Evolutionary conservation across 768 basidiomycete species (phyloP), one percentile per base, ranked within the genome.

Genomic region (Strobilomyces confusus): DNA sequence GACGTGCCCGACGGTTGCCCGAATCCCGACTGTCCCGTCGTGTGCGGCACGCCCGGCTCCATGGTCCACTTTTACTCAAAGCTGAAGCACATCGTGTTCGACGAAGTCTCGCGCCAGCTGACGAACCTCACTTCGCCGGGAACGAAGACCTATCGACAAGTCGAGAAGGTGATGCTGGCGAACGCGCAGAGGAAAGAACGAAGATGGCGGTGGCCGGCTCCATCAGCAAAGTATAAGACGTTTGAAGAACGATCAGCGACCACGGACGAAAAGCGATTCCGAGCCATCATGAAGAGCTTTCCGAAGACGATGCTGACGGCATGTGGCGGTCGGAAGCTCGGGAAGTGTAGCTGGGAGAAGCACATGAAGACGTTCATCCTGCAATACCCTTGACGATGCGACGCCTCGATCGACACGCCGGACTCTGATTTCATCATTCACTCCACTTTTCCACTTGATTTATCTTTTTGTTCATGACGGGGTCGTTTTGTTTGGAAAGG

Each of bases 41-140:
- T 89, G 30, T 90, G 88, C 57, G 87, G 89, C 62, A 90, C 88
- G 6, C 86, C 89, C n/a, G 87, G 88, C 11, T 89, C 87, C 3
- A 69, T 91, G 58, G 78, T 86, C 11, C 86, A 89, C 69, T 86
- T 81, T 70, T 89, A 76, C 68, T 46, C 71, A 9, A 73, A 59
- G 26, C 73, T 89, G 19, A 62, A 69, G 32, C 67, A 60, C 45
- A 79, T 84, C 64, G 80, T 75, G 13, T 83, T 72, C 68, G 71
- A 79, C 47, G 53, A 74, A 44, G 78, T 77, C 20, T 59, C 52
- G 32, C 51, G 59, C 19, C 52, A 74, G 34, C 59, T 83, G 29
- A 51, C 65, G 36, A 60, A 64, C 5, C 54, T 78, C 48, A 60
- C 72, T 0, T 63, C 64, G 2, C 74, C 78, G 9, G 65, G 69